Percentiles rank a stretch among this genome's conserved stretches.
These are phyloP conservation scores for Ceriops tagal DNA, from an alignment of 345 rosid species.

Conservation along the genomic window DNA sequence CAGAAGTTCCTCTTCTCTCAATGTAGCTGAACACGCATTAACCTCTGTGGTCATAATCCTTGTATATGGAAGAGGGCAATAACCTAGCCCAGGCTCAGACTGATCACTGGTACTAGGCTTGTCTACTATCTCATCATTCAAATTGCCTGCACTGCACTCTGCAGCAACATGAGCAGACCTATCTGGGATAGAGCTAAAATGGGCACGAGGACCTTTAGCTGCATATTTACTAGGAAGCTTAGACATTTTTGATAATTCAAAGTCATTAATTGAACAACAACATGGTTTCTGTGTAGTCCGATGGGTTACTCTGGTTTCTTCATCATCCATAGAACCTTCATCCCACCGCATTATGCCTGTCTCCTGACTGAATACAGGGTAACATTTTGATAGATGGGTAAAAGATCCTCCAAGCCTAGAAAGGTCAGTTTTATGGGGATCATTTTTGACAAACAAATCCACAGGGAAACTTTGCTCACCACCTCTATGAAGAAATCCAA, in stretches of 20 bases:
- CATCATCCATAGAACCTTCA: constrained; percentile 93
- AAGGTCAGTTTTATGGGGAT: constrained; percentile 73
- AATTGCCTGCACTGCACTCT: constrained; percentile 64
- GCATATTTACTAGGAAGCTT: constrained; percentile 54
- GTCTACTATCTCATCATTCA: constrained; percentile 80
- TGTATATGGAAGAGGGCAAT: constrained; percentile 50
- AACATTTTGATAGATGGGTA: constrained; percentile 69
- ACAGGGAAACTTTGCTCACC: constrained; percentile 84
- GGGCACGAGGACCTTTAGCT: constrained; percentile 58
- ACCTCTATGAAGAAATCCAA: constrained; percentile 90
- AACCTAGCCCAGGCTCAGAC: constrained; percentile 77
- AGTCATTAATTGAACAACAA: constrained; percentile 79
- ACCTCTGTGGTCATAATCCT: constrained; percentile 54
- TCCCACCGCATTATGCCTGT: constrained; percentile 81
- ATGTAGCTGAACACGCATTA: constrained; percentile 52
- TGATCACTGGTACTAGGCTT: constrained; percentile 93
- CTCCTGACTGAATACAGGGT: constrained; percentile 64
- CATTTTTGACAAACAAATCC: constrained; percentile 72
- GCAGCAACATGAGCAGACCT: constrained; percentile 84
- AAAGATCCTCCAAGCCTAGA: constrained; percentile 94
- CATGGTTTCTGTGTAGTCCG: constrained; percentile 76
- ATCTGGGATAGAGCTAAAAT: constrained; percentile 62
- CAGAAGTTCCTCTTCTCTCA: constrained; percentile 87
- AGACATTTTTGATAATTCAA: constrained; percentile 58
- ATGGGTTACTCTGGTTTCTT: constrained; percentile 71